Percentiles rank a stretch among this genome's conserved stretches.
Evolutionary conservation across 306 rosid genomes (phyloP).

Genomic region (Acacia confusa): DNA sequence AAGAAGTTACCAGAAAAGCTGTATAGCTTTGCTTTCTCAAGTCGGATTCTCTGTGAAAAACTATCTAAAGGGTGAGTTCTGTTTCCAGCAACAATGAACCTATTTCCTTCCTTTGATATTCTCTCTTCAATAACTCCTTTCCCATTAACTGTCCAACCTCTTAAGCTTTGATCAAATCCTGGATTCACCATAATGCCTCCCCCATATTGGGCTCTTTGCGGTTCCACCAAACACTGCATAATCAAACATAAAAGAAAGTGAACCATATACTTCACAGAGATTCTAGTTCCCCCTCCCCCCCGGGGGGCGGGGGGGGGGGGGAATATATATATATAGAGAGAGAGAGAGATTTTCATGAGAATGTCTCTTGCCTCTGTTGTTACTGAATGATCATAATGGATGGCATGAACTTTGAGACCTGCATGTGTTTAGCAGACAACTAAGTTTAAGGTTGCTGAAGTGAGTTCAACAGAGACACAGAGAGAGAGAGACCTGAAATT

Average conservation of each 20-base stretch:
- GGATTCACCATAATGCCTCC: slow-evolving; percentile 88
- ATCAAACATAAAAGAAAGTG: slow-evolving; percentile 14
- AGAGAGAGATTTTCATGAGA: background rate
- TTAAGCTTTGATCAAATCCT: slow-evolving; percentile 50
- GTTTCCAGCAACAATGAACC: slow-evolving; percentile 50
- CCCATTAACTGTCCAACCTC: slow-evolving; percentile 69
- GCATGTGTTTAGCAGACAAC: slow-evolving; percentile 30
- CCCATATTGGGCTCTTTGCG: slow-evolving; percentile 56
- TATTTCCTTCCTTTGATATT: slow-evolving; percentile 55
- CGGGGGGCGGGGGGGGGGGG: too few relatives aligned
- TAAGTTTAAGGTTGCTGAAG: background rate
- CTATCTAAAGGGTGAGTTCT: slow-evolving; percentile 54
- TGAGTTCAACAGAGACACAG: background rate
- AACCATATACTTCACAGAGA: background rate
- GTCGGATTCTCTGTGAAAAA: slow-evolving; percentile 60
- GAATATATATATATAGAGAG: background rate
- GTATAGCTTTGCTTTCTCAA: slow-evolving; percentile 52
- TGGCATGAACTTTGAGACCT: slow-evolving; percentile 50
- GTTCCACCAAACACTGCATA: slow-evolving; percentile 65
- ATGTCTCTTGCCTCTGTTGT: slow-evolving; percentile 56
- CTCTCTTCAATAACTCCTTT: slow-evolving; percentile 52
- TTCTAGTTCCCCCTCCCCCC: too few relatives aligned
- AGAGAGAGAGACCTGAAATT: slow-evolving; percentile 51
- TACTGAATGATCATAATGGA: slow-evolving; percentile 60
- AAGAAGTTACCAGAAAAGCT: slow-evolving; percentile 53